Evolutionary conservation across 148 eudicot genomes (phyloP), one percentile per base, ranked within the genome.

Genomic region (Fagopyrum tataricum): DNA sequence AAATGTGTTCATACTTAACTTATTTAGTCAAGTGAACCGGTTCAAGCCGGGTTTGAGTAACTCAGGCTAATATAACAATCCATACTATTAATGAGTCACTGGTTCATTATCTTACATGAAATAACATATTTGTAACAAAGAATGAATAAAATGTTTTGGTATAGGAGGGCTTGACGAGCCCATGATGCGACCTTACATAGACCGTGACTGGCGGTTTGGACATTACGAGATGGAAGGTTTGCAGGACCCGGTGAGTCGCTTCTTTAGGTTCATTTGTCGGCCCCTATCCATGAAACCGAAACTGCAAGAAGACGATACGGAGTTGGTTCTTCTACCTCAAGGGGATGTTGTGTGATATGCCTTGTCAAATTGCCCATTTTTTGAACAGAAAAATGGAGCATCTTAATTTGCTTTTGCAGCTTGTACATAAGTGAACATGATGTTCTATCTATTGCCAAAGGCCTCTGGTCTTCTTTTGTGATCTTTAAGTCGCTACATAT

Each of bases 141-240:
- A 52, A 51, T 17, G 56, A 4, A 51, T 51, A 6, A 51, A 1
- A 17, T 4, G 4, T 14, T 20, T 14, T 4, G 55, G 15, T 24
- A 58, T 82, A 91, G 99, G 99, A 72, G 99, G 99, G 52, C 99
- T 95, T 71, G 99, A 95, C 66, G 87, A 90, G 83, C 99, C 99
- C 9, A 77, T 81, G 75, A 47, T n/a, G 80, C 85, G 96, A 23
- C 86, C 97, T 73, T 95, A 84, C 51, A 75, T 77, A 53, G 84
- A 83, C 42, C 85, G 97, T 42, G 99, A 95, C 87, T 90, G 99
- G 97, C 85, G 97, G 23, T 95, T 95, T 77, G 99, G 97, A 48
- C 96, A 95, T 76, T 95, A 95, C 72, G 88, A 95, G 79, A 87
- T 95, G 96, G 99, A 95, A 81, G 94, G 94, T 47, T 81, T 90